These are phyloP conservation scores for Cystofilobasidium bisporidii DNA, from an alignment of 768 basidiomycete species.

Conservation along the genomic window DNA sequence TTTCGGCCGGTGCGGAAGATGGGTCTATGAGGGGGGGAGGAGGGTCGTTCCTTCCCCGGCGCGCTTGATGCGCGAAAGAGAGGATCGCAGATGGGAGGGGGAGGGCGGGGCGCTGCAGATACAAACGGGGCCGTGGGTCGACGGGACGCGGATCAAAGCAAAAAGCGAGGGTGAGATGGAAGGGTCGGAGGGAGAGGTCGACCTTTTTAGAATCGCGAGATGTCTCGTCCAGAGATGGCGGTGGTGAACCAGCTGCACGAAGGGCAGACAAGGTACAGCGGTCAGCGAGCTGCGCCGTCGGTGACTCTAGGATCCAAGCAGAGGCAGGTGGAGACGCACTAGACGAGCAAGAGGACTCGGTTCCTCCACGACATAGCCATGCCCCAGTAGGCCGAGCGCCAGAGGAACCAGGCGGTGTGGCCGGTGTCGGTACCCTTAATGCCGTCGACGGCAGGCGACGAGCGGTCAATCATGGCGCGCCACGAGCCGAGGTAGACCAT, in stretches of 20 bases:
- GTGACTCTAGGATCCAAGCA: no score
- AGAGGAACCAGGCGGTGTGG: conserved; percentile 25
- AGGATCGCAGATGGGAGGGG: no score
- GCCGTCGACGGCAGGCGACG: conserved; percentile 17
- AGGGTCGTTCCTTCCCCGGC: not conserved
- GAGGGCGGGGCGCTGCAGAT: no score
- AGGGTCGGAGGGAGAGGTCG: not conserved
- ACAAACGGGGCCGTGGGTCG: not conserved
- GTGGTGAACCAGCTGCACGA: conserved; percentile 23
- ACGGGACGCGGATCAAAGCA: not conserved
- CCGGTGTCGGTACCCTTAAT: conserved; percentile 25
- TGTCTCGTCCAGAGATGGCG: conserved; percentile 28
- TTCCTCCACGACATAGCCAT: conserved; percentile 27
- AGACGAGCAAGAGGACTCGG: conserved; percentile 25
- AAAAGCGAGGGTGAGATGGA: not conserved
- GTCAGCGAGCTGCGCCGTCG: no score
- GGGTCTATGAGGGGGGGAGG: not conserved
- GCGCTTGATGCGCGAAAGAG: no score
- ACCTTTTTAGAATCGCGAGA: conserved; percentile 27
- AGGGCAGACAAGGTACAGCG: not conserved
- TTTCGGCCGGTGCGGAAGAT: no score
- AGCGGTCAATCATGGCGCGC: conserved; percentile 26
- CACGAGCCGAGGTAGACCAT: conserved; percentile 45
- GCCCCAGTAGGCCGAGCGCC: conserved; percentile 29
- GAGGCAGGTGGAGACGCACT: conserved; percentile 1